Evolutionary conservation across 208 protist genomes (phyloP), one percentile per base, ranked within the genome.

Genomic region (Crithidia acanthocephali): DNA sequence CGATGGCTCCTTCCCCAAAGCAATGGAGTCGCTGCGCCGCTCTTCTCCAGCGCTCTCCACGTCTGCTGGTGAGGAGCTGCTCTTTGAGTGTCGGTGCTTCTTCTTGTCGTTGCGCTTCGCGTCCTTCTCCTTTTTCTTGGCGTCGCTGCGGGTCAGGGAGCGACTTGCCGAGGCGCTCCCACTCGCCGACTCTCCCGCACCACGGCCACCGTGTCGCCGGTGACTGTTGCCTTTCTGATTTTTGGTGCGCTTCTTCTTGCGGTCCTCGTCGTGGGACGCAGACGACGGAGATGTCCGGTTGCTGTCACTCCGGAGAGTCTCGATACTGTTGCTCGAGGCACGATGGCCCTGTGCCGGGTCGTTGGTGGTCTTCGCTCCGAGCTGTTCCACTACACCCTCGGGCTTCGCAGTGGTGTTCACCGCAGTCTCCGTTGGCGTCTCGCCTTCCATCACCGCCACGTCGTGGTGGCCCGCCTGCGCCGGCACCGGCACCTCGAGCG

Each of bases 401-500:
- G 40, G 48, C 27, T 59, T 42, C 25, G 63, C 30, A 20, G 63
- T 59, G 22, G 25, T 37, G 20, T 30, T 28, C 22, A 18, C 44
- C 2, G 9, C 33, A 28, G 20, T 30, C 22, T 53, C 44, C 1
- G 44, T 8, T 3, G 28, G 59, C 9, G 33, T n/a, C 15, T 40
- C 20, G 10, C 4, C 55, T 2, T 40, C 55, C 13, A 27, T 32
- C 5, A 15, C 32, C 15, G 32, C 5, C 16, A 1, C 55, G 16
- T n/a, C n/a, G 25, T 33, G 8, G 32, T 44, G 28, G 18, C 11
- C 11, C 50, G 37, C 2, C n/a, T 52, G 59, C 22, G 51, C 2
- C 2, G 61, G 61, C 30, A 66, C 47, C 1, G 44, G 61, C 3
- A 56, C 47, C 11, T 66, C 61, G n/a, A 66, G 61, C 7, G 23